Evolutionary conservation across 2,329 filamentous ascomycete genomes (phyloP), one percentile per base, ranked within the genome.

Genomic region (Sporothrix schenckii): DNA sequence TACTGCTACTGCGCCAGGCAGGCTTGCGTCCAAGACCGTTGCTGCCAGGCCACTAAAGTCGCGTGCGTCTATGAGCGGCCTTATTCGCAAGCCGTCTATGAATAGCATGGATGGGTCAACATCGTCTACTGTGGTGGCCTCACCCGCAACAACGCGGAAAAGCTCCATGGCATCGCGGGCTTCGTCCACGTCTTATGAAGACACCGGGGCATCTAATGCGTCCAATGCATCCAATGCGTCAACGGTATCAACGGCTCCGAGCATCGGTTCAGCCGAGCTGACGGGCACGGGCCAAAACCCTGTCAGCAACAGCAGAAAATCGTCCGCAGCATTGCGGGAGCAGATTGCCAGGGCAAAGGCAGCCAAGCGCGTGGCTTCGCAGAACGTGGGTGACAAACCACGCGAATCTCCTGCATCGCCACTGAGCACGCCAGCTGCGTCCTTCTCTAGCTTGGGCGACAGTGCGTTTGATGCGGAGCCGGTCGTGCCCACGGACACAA

Each of bases 261-360:
- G 80, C 2, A 74, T 75, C 16, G 79, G 81, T 50, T 80, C 80
- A 9, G 72, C 75, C 0, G 81, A 81, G 11, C 68, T 76, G 3
- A 69, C 78, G 0, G 74, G 27, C 3, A 69, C 78, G 0, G 74
- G 27, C 3, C 41, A 24, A 0, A 67, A 61, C 5, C 49, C 68
- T 7, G 50, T 60, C 24, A 73, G 75, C 49, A 75, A 79, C 0
- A 78, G 75, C 68, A 79, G 81, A 52, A 95, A 92, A 75, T 93
- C 93, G 0, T 97, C 94, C 0, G 83, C 87, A 19, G 90, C 93
- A 0, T 81, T 99, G 16, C 88, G 95, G 47, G 93, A 97, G 67
- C 94, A 95, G 69, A 97, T 98, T 73, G 93, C 94, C 50, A 94
- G 94, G 75, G 94, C 95, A 0, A 97, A 94, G 77, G 93, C 93